Evolutionary conservation across 305 asterid species (phyloP).

Genomic region (Plantago coronopus): DNA sequence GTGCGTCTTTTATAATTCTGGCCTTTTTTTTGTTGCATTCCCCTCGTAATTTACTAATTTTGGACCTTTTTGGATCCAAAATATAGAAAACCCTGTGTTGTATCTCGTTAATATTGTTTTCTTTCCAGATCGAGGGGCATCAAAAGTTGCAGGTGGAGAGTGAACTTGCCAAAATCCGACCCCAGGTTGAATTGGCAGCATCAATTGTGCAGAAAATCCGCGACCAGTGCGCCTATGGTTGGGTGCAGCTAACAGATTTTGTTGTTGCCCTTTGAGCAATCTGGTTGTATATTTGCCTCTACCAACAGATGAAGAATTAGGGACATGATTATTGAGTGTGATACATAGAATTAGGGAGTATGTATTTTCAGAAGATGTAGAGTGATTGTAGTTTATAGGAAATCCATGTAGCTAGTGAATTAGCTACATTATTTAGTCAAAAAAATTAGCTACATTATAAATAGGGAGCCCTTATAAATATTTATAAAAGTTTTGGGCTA

Average conservation of each 20-base stretch:
- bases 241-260: conserved; percentile 70
- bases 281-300: neutral
- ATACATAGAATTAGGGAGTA: too few species aligned
- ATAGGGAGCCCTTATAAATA: too few species aligned
- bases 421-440: too few species aligned
- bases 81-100: too few species aligned
- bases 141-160: conserved; percentile 51
- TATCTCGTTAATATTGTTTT: too few species aligned
- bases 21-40: too few species aligned
- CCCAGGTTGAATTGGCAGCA: conserved; percentile 65
- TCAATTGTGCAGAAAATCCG: conserved; percentile 62
- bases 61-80: too few species aligned
- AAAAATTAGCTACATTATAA: too few species aligned
- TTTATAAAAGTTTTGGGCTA: too few species aligned
- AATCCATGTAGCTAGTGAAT: neutral
- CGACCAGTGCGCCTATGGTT: conserved; percentile 76
- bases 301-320: neutral
- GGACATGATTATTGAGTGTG: neutral
- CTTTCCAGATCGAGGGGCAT: conserved; percentile 54
- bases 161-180: conserved; percentile 59
- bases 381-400: neutral
- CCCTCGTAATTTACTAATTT: too few species aligned
- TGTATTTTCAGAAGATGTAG: neutral
- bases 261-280: conserved; percentile 24
- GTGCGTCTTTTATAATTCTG: too few species aligned